Evolutionary conservation across 1,284 basidiomycete genomes (phyloP).

Genomic region (Apiotrichum porosum): DNA sequence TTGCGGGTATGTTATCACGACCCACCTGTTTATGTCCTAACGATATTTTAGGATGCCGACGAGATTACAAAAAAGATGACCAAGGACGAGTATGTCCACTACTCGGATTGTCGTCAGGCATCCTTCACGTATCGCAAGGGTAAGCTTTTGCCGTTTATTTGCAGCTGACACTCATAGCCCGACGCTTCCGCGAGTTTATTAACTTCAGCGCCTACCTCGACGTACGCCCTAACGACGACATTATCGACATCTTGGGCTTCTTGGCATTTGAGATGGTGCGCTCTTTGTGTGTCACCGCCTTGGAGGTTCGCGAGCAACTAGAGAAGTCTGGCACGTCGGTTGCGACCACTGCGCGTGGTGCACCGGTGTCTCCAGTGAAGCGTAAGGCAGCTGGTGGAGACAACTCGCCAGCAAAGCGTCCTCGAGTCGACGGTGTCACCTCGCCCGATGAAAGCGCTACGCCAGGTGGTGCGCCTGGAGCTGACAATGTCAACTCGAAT

Average conservation of each 20-base stretch:
- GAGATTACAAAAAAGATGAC: constrained; percentile 95
- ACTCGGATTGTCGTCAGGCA: constrained; percentile 94
- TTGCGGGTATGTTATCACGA: constrained; percentile 58
- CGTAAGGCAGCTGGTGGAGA: constrained; percentile 38
- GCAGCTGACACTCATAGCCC: constrained; percentile 58
- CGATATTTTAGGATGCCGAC: constrained; percentile 75
- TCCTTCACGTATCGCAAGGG: constrained; percentile 96
- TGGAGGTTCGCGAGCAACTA: constrained; percentile 57
- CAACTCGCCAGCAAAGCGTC: constrained; percentile 43
- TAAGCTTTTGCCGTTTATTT: constrained; percentile 35
- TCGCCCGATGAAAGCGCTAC: too few relatives aligned
- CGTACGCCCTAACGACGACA: constrained; percentile 88
- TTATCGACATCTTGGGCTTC: constrained; percentile 93
- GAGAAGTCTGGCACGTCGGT: too few relatives aligned
- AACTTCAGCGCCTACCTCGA: constrained; percentile 86
- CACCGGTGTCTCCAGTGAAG: constrained; percentile 21
- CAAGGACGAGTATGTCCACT: constrained; percentile 92
- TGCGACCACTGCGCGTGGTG: constrained; percentile 9
- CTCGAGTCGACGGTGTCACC: constrained; percentile 50
- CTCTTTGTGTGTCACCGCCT: constrained; percentile 78
- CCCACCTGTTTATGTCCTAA: constrained; percentile 2
- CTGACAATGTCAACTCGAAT: too few relatives aligned
- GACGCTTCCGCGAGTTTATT: constrained; percentile 92
- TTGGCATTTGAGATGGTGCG: constrained; percentile 96
- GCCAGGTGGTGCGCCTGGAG: too few relatives aligned